phyloP scores from a whole-genome alignment of 768 basidiomycete species.

The Lactarius tabidus region DNA sequence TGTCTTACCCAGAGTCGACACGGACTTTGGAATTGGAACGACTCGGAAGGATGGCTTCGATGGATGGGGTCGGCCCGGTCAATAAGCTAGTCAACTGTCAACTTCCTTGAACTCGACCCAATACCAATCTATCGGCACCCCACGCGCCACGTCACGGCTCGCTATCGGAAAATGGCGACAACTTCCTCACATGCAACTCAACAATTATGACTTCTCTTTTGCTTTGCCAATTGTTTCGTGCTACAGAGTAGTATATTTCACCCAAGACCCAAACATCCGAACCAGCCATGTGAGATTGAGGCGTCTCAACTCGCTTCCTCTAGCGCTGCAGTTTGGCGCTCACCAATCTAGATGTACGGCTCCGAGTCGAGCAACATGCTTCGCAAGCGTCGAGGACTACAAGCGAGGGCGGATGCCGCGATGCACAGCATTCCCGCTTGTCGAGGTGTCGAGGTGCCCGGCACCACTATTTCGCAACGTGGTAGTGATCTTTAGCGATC shows the following conservation, averaged over 20 bases:
- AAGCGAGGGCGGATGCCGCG: no score
- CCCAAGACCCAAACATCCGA: neutral
- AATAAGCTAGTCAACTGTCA: neutral
- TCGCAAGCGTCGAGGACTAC: no score
- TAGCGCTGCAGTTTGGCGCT: neutral
- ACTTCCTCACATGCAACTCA: neutral
- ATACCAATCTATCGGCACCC: neutral
- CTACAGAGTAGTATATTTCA: neutral
- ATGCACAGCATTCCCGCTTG: neutral
- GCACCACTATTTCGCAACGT: neutral
- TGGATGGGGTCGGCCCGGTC: no score
- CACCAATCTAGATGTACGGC: neutral
- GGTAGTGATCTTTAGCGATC: no score
- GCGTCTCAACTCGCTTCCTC: neutral
- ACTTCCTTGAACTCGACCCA: neutral
- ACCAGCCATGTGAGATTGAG: neutral
- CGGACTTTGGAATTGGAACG: no score
- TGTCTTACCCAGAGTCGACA: no score
- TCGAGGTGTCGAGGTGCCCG: neutral
- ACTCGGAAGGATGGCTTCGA: no score
- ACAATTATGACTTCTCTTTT: neutral
- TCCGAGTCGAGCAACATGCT: no score
- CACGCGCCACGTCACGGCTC: neutral
- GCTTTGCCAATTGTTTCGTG: neutral
- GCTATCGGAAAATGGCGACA: neutral